Base-by-base conservation (phyloP, 352 stramenopile species). In the Aphanomyces astaci region DNA sequence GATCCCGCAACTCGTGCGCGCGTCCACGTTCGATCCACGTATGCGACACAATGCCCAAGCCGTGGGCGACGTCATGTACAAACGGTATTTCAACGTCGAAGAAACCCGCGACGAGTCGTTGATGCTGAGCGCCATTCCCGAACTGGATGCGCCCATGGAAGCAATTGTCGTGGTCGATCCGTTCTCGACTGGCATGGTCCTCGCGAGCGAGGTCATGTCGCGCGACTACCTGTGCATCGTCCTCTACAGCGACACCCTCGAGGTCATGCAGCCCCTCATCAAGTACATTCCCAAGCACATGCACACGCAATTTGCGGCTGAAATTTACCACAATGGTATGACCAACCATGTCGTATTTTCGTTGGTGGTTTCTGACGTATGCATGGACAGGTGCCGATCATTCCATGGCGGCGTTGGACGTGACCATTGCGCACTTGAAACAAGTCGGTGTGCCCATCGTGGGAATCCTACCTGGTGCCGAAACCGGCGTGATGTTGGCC, bases 111-210 rank as follows among this genome's bases (percentile, higher is more conserved):
- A 81, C 31, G 76, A 68, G 31, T 49, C 39, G 15, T 22, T 72
- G 22, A 72, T 73, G 17, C 76, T 93, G 28, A 88, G 80, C 68
- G 79, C 79, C 56, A 92, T 90, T 72, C 76, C 78, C 1, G 78
- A 88, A 69, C 4, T 54, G 17, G 66, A 70, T 43, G 15, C 19
- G 4, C 25, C 46, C 28, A 68, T 4, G 25, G 31, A 81, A 9
- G 86, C 87, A 9, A 81, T 98, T 13, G 90, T 98, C n/a, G 78
- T 98, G 33, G 88, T 98, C 10, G 93, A 98, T 72, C 94, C 95
- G 4, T 98, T 98, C 76, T 97, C 89, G 0, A 98, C 95, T 52
- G 96, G 94, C 66, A 94, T 89, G 73, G 86, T 96, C 51, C 74
- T 99, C 27, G 94, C 89, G 0, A 78, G 97, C 64, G 87, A 94